Evolutionary conservation across 177 flowering plant genomes (phyloP).

Genomic region (Vitis hybrid): DNA sequence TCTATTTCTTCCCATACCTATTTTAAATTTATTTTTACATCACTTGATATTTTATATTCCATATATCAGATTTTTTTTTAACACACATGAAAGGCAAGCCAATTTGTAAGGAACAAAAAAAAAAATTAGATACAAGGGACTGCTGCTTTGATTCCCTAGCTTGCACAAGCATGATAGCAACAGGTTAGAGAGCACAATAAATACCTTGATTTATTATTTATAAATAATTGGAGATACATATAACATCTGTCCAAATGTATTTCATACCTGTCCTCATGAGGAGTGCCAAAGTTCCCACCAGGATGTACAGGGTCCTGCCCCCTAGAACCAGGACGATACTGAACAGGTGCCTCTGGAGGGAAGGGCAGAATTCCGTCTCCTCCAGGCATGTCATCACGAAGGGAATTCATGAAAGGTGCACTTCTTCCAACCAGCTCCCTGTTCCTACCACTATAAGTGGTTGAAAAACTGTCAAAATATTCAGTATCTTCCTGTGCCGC

Average conservation of each 20-base stretch:
- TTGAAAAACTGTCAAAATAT: conserved; percentile 21
- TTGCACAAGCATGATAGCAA: background rate
- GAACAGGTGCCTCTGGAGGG: conserved; percentile 35
- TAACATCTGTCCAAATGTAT: background rate
- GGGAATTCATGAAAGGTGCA: conserved; percentile 28
- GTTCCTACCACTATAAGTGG: conserved; percentile 15
- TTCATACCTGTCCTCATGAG: conserved; percentile 46
- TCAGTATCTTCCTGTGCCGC: conserved; percentile 25
- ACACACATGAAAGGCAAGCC: too few relatives aligned
- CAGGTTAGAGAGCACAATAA: background rate
- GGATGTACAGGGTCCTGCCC: conserved; percentile 30
- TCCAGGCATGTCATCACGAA: conserved; percentile 25
- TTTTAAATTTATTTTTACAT: too few relatives aligned
- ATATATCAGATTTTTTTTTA: too few relatives aligned
- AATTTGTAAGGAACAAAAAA: background rate
- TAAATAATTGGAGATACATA: background rate
- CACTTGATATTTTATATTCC: too few relatives aligned
- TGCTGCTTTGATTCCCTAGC: background rate
- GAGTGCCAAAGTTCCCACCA: conserved; percentile 19
- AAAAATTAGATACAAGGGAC: background rate
- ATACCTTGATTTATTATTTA: background rate
- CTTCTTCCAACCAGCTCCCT: conserved; percentile 38
- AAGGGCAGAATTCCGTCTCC: conserved; percentile 38
- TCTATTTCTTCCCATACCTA: too few relatives aligned
- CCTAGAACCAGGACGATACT: conserved; percentile 33